Evolutionary conservation across 208 protist genomes (phyloP).

Genomic region (Leishmania arabica): DNA sequence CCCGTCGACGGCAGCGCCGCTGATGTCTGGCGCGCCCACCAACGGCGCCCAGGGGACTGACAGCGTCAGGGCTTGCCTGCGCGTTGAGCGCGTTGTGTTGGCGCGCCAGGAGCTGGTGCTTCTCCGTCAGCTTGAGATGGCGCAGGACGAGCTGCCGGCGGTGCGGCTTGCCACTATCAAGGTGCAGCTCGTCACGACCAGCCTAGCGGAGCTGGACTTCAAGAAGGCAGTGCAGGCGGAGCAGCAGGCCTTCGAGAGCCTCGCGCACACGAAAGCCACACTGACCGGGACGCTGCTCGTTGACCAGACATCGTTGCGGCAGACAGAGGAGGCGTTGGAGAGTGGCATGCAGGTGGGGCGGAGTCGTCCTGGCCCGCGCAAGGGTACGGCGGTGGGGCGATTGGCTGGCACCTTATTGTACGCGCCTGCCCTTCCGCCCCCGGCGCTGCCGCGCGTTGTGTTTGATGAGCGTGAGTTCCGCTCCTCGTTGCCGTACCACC

Average conservation of each 20-base stretch:
- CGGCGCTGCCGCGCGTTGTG: slow-evolving; percentile 50
- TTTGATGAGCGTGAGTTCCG: slow-evolving; percentile 91
- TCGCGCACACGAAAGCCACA: slow-evolving; percentile 76
- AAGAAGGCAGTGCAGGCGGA: slow-evolving; percentile 48
- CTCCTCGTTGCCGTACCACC: slow-evolving; percentile 68
- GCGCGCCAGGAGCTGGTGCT: slow-evolving; percentile 47
- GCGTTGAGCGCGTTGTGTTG: slow-evolving; percentile 49
- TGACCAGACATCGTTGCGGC: slow-evolving; percentile 46
- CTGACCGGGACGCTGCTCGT: slow-evolving; percentile 71
- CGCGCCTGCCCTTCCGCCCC: background rate
- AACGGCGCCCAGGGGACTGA: background rate
- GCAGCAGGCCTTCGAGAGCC: slow-evolving; percentile 62
- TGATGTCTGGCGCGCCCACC: background rate
- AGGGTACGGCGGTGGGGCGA: slow-evolving; percentile 4
- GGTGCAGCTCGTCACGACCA: slow-evolving; percentile 70
- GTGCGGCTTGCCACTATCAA: slow-evolving; percentile 32
- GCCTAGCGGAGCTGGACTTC: slow-evolving; percentile 39
- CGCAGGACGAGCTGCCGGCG: slow-evolving; percentile 54
- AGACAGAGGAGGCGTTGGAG: slow-evolving; percentile 59
- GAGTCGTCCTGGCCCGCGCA: slow-evolving; percentile 3
- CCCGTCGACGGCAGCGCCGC: slow-evolving; percentile 1
- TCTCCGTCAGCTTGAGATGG: slow-evolving; percentile 72
- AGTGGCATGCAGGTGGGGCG: slow-evolving; percentile 31
- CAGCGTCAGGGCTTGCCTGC: background rate
- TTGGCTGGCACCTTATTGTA: background rate